These are phyloP conservation scores for Herpetomonas samuelpessoai DNA, from an alignment of 208 protist species.

Conservation along the genomic window DNA sequence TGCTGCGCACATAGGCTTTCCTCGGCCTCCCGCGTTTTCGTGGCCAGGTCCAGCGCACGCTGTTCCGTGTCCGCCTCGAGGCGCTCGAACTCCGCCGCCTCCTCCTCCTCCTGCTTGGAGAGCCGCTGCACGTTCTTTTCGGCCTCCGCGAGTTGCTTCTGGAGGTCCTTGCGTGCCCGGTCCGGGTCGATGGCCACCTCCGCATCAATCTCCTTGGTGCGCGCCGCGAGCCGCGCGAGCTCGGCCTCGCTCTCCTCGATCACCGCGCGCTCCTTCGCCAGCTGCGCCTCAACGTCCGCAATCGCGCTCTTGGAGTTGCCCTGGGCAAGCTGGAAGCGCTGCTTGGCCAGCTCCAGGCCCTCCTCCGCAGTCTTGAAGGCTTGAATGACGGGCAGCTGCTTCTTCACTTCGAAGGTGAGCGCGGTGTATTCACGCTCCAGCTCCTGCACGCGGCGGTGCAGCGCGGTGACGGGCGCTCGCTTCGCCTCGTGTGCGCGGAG, in stretches of 20 bases:
- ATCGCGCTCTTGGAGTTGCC: constrained; percentile 18
- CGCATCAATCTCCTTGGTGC: constrained; percentile 30
- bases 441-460: constrained; percentile 29
- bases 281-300: constrained; percentile 34
- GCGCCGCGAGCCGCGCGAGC: too few species aligned
- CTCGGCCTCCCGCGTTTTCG: constrained; percentile 49
- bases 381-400: constrained; percentile 31
- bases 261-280: constrained; percentile 25
- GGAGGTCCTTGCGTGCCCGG: constrained; percentile 36
- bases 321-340: constrained; percentile 40
- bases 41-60: constrained; percentile 41
- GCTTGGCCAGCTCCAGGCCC: constrained; percentile 34
- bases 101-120: constrained; percentile 42
- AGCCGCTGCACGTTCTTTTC: constrained; percentile 39
- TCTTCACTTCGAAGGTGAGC: constrained; percentile 41
- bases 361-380: constrained; percentile 63
- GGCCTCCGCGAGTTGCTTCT: constrained; percentile 47
- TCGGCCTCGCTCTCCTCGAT: too few species aligned
- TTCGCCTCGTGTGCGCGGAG: constrained; percentile 37
- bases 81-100: constrained; percentile 63
- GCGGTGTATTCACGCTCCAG: constrained; percentile 43
- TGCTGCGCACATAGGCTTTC: constrained; percentile 57
- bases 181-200: constrained; percentile 36
- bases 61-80: constrained; percentile 79
- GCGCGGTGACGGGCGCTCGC: constrained; percentile 47